Base-by-base conservation (phyloP, 1,139 yeast genomes). In the Pichia sp. region DNA sequence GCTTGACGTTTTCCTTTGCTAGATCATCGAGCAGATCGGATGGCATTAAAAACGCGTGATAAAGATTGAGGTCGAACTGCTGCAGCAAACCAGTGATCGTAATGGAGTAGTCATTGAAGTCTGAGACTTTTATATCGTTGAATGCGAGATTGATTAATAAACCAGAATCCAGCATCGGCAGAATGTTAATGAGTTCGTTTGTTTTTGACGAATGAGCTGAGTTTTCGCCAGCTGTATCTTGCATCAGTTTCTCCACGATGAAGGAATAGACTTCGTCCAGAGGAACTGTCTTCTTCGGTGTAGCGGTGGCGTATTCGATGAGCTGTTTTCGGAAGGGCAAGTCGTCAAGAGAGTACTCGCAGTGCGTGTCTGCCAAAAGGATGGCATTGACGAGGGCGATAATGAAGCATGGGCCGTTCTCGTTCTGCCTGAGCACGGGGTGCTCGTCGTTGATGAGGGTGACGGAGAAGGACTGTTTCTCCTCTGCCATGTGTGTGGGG, bases 391-490 rank as follows among this genome's bases (percentile, higher is more conserved):
- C 75, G 38, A 91, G 68, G 0, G 96, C 91, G n/a, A 90, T 77
- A 38, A 91, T 67, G 2, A 96, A 96, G 61, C 96, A 90, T 0
- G 96, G 96, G 0, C 96, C 97, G 58, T 90, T 88, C 40, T 67
- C 73, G 54, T 87, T 87, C 65, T 91, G 97, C 18, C 88, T 67
- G n/a, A 91, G 67, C 33, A 90, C 79, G 2, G 56, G 54, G 9
- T 38, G 40, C 15, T 32, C 15, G 7, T 22, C 36, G 17, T 20
- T 14, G 17, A 30, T 34, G 7, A 34, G 18, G 3, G 46, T 44
- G 4, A 44, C 22, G 4, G 38, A 20, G 20, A 44, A 38, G n/a
- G n/a, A n/a, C n/a, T 28, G 31, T 12, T 24, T 24, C 27, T 10
- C 7, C 7, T 24, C 10, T 7, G 27, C 10, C 27, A 8, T 24